Conservation (phyloP, 225 moss, liverwort and hornwort species). For the Straminergon stramineum region DNA sequence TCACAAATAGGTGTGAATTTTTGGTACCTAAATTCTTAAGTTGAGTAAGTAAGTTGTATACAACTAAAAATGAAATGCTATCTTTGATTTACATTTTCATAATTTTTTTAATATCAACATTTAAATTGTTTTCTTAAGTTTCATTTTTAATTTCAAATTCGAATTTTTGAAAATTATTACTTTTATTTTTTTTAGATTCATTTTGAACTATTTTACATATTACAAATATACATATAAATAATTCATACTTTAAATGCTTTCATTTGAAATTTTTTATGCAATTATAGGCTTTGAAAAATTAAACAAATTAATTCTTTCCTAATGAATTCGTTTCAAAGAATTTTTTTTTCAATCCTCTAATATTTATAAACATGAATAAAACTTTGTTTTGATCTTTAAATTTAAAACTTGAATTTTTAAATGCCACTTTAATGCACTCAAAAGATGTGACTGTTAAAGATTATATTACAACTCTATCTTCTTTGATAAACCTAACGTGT, state of each 20-base stretch:
- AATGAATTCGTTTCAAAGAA: too few relatives aligned
- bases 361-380: neutral
- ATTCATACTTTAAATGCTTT: neutral
- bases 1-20: neutral
- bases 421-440: neutral
- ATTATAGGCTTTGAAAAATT: neutral
- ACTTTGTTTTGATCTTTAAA: neutral
- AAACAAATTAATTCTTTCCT: too few relatives aligned
- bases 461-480: neutral
- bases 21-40: too few relatives aligned
- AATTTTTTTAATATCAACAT: too few relatives aligned
- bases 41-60: too few relatives aligned
- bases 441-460: neutral
- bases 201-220: too few relatives aligned
- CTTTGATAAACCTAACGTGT: neutral
- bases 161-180: too few relatives aligned
- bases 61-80: fast-evolving
- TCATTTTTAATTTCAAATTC: neutral
- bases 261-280: neutral
- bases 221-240: neutral
- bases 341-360: too few relatives aligned
- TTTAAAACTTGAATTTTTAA: neutral
- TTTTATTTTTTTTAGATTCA: fast-evolving
- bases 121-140: fast-evolving
- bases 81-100: neutral